Percentiles rank a stretch among this genome's conserved stretches.
phyloP scores from a whole-genome alignment of 495 filamentous ascomycete species.

The Articulospora tetracladia region DNA sequence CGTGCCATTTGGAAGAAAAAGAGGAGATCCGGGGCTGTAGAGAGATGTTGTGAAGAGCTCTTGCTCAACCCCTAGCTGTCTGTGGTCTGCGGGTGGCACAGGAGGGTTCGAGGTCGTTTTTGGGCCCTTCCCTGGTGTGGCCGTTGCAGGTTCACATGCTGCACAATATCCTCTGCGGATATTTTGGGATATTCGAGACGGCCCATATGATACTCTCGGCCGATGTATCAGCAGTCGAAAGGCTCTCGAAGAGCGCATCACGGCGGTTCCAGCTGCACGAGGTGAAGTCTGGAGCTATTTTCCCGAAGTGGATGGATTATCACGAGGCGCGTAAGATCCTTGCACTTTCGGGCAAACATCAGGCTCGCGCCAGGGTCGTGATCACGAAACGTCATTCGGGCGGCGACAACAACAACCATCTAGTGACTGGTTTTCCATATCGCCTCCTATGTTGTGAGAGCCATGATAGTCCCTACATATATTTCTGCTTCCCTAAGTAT shows the following conservation, averaged over 20 bases:
- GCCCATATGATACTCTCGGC: constrained; percentile 7
- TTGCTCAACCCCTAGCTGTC: constrained; percentile 64
- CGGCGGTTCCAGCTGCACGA: constrained; percentile 6
- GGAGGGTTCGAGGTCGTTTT: constrained; percentile 5
- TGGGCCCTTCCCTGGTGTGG: not conserved
- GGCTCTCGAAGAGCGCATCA: constrained; percentile 26
- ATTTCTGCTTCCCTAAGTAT: not conserved
- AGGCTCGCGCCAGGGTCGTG: not conserved
- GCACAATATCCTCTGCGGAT: constrained; percentile 17
- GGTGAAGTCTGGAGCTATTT: not conserved
- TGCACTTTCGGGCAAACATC: not conserved
- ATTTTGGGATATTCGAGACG: constrained; percentile 2
- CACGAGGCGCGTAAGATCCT: not conserved
- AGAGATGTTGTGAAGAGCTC: constrained; percentile 74
- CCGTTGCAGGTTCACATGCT: constrained; percentile 3
- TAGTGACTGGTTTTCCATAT: not conserved
- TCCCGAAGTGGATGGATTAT: not conserved
- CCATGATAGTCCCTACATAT: not conserved
- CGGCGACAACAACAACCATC: not conserved
- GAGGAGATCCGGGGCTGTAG: constrained; percentile 83
- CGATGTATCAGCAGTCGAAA: constrained; percentile 8
- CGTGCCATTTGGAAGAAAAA: constrained; percentile 83
- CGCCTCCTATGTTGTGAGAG: not conserved
- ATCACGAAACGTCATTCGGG: not conserved
- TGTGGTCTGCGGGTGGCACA: constrained; percentile 54